Base-by-base conservation (phyloP, 2,329 filamentous ascomycete genomes). In the Incumbomyces delicatus region DNA sequence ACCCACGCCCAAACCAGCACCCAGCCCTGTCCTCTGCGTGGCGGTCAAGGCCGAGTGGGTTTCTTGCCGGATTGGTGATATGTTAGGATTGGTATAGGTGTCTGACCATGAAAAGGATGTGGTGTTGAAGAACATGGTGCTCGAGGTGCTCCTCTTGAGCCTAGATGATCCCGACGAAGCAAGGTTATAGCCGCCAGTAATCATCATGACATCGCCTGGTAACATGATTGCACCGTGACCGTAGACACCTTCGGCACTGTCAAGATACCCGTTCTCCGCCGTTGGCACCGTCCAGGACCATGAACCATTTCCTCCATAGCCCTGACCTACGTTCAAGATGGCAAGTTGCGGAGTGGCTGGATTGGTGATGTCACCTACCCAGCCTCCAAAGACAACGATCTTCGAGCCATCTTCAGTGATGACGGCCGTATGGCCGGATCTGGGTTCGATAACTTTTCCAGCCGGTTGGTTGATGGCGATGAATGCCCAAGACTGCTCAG, bases 351-450 rank as follows among this genome's bases (percentile, higher is more conserved):
- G 92, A 27, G 81, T 72, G 0, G 92, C 92, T 1, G 89, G 77
- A 29, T 80, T 83, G 7, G 70, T 74, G 0, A 84, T 73, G 58
- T 94, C 81, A 2, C 89, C 90, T 3, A 95, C 87, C 92, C 92
- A 98, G 1, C 92, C 92, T 16, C 92, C 92, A 50, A 88, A 73
- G 1, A 98, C 69, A 34, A 95, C 69, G 7, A 96, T 71, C n/a
- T 76, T 79, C 20, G 71, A 77, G 0, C 89, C 89, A 59, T 94
- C 87, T 44, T 83, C 76, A 22, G 80, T 86, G 3, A 95, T 67
- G 1, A 95, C 77, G 1, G 90, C 81, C 0, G 86, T 89, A 60
- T 98, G 92, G 0, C 92, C 92, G 3, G 89, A 95, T 46, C 92
- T 74, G 32, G 87, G 87, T 54, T 94, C 85, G 6, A 94, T 72